These are phyloP conservation scores for Phytophthora melonis DNA, from an alignment of 352 stramenopile genomes.

Conservation along the genomic window DNA sequence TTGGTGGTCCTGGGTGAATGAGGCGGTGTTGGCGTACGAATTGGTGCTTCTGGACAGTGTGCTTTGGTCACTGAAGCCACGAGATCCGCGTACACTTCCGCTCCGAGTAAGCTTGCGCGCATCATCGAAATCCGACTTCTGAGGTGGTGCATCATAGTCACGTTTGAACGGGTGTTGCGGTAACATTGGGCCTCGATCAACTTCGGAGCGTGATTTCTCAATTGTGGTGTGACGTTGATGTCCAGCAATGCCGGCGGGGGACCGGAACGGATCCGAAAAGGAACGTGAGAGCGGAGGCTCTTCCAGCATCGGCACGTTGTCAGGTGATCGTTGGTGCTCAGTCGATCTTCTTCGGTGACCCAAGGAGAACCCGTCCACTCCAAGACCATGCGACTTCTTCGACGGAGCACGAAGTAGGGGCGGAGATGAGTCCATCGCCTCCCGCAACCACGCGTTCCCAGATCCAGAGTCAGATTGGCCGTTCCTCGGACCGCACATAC, in stretches of 20 bases:
- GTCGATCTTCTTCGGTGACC: constrained; percentile 40
- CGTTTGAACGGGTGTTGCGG: constrained; percentile 55
- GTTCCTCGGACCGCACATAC: constrained; percentile 29
- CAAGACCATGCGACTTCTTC: constrained; percentile 26
- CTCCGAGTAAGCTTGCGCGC: constrained; percentile 33
- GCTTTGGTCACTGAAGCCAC: constrained; percentile 43
- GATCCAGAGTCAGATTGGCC: constrained; percentile 22
- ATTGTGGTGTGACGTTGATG: constrained; percentile 41
- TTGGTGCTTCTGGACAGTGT: constrained; percentile 50
- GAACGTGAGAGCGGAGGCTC: constrained; percentile 58
- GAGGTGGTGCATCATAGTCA: constrained; percentile 36
- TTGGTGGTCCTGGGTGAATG: constrained; percentile 39
- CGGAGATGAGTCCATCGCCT: constrained; percentile 42
- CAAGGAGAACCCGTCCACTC: constrained; percentile 40
- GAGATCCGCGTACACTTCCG: constrained; percentile 41
- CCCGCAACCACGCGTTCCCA: constrained; percentile 21
- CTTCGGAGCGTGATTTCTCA: constrained; percentile 36
- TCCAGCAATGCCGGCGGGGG: constrained; percentile 48
- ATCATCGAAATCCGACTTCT: constrained; percentile 31
- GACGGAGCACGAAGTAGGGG: constrained; percentile 26
- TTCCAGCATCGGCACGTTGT: constrained; percentile 35
- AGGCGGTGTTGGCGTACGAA: constrained; percentile 47
- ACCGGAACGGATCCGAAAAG: constrained; percentile 72
- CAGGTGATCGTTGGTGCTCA: constrained; percentile 15
- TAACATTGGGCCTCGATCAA: constrained; percentile 61